phyloP scores from a whole-genome alignment of 352 stramenopile species.

The Blastocystis sp. region DNA sequence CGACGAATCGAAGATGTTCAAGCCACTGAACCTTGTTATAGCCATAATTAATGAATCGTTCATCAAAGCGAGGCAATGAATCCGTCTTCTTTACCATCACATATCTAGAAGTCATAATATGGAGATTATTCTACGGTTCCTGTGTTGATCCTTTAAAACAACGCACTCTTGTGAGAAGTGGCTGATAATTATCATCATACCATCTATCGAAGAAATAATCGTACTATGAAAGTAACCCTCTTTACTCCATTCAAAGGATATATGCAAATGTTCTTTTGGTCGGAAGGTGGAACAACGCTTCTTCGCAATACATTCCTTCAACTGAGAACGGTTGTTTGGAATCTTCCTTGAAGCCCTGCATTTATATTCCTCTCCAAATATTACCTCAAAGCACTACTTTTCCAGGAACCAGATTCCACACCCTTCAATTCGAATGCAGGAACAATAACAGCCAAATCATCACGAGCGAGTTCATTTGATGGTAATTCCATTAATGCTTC shows the following conservation, averaged over 20 bases:
- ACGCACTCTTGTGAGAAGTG: slow-evolving; percentile 18
- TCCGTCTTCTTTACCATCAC: slow-evolving; percentile 34
- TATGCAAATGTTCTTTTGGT: slow-evolving; percentile 28
- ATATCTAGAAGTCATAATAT: slow-evolving; percentile 9
- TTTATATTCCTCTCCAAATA: neutral
- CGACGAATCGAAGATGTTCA: slow-evolving; percentile 49
- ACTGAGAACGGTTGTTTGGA: neutral
- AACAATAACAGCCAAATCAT: slow-evolving; percentile 45
- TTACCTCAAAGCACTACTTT: no score
- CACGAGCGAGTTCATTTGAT: neutral
- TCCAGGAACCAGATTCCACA: neutral
- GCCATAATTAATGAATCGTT: slow-evolving; percentile 60
- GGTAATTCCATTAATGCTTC: slow-evolving; percentile 31
- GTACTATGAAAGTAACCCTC: neutral
- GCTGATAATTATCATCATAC: slow-evolving; percentile 24
- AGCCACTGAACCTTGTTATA: slow-evolving; percentile 63
- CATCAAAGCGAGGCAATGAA: slow-evolving; percentile 40
- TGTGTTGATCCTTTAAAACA: slow-evolving; percentile 61
- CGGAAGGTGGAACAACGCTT: slow-evolving; percentile 34
- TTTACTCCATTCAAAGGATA: neutral
- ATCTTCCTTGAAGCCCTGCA: neutral
- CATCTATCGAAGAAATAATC: slow-evolving; percentile 49
- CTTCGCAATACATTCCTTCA: neutral
- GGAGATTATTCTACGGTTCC: neutral
- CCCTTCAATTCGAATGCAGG: slow-evolving; percentile 45